A percentile compares a stretch with the other conserved stretches of the same genome.
phyloP scores from a whole-genome alignment of 495 filamentous ascomycete genomes.

The Ascodesmis nigricans region DNA sequence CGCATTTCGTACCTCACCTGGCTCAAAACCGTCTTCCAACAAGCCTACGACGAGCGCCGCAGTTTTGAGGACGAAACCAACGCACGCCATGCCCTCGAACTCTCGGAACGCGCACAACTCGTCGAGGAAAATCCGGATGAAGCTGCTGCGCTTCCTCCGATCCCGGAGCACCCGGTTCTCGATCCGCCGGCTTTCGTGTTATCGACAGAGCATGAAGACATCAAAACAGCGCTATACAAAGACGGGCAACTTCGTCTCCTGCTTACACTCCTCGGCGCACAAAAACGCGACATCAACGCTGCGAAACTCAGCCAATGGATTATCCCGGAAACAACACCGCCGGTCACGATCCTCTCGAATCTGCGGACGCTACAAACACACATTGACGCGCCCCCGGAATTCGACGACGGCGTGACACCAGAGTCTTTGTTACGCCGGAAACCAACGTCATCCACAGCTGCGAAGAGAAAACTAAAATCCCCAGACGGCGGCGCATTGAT shows the following conservation, averaged over 20 bases:
- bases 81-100: conserved; percentile 28
- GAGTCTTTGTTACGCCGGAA: conserved; percentile 57
- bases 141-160: conserved; percentile 18
- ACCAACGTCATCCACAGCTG: conserved; percentile 26
- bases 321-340: conserved; percentile 44
- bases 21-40: conserved; percentile 47
- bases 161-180: conserved; percentile 24
- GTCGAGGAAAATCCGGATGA: conserved; percentile 25
- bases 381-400: conserved; percentile 47
- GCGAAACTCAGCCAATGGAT: conserved; percentile 35
- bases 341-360: conserved; percentile 39
- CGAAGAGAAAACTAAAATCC: no score
- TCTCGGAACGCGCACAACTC: conserved; percentile 7
- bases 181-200: conserved; percentile 37
- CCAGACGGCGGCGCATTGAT: conserved; percentile 28
- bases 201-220: conserved; percentile 42
- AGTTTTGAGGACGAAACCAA: conserved; percentile 54
- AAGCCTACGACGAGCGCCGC: conserved; percentile 49
- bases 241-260: conserved; percentile 79
- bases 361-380: conserved; percentile 43
- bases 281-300: conserved; percentile 17
- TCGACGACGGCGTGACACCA: conserved; percentile 47
- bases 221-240: conserved; percentile 57
- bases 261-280: conserved; percentile 51
- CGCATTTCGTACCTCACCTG: conserved; percentile 55